These are phyloP conservation scores for Aspergillus conjunctus DNA, from an alignment of 495 filamentous ascomycete genomes.

Conservation along the genomic window DNA sequence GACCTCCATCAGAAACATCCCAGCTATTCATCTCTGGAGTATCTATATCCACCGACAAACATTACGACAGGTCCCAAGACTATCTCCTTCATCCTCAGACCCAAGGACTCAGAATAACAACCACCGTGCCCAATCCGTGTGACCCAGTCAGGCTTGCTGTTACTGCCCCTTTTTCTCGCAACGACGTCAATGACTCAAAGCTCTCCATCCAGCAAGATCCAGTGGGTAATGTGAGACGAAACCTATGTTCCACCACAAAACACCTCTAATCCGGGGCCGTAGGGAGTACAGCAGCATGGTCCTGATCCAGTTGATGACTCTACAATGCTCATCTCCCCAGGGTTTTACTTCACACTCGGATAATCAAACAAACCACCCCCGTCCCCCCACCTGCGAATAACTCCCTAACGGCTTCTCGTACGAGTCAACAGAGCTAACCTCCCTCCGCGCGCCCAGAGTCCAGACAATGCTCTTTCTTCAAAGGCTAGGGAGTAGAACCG, in stretches of 20 bases:
- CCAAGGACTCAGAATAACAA: too few species aligned
- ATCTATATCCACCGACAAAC: too few species aligned
- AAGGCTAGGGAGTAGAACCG: not conserved
- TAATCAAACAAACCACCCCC: not conserved
- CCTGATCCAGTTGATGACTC: too few species aligned
- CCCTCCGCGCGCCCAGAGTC: not conserved
- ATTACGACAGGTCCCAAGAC: too few species aligned
- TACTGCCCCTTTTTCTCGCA: not conserved
- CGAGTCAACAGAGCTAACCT: not conserved
- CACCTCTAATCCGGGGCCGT: not conserved
- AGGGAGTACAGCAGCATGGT: not conserved
- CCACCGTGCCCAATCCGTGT: not conserved
- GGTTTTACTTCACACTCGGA: not conserved
- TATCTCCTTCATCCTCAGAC: too few species aligned
- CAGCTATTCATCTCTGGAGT: too few species aligned
- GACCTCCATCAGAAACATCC: not conserved
- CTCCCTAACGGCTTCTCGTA: not conserved
- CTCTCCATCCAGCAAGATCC: not conserved
- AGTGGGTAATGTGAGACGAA: not conserved
- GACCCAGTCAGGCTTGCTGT: not conserved
- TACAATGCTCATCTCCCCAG: too few species aligned
- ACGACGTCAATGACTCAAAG: not conserved
- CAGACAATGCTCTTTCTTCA: not conserved
- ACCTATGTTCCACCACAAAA: not conserved
- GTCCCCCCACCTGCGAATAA: not conserved